These are phyloP conservation scores for Vaucheria bursata DNA, from an alignment of 352 stramenopile species.

Conservation along the genomic window DNA sequence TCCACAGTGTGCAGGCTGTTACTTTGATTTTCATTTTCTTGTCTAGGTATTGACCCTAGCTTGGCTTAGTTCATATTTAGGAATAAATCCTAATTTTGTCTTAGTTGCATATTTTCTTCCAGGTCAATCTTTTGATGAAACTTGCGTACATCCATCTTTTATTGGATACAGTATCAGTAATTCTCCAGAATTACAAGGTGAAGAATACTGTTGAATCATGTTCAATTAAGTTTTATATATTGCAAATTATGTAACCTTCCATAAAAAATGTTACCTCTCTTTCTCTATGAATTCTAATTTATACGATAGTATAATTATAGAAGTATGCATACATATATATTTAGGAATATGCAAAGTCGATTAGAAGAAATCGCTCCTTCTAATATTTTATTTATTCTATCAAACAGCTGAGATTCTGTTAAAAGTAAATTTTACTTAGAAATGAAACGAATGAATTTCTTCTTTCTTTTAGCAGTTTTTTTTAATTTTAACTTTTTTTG, in stretches of 20 bases:
- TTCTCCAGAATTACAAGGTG: not conserved
- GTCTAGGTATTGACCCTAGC: no score
- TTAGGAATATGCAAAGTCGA: not conserved
- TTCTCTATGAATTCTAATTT: not conserved
- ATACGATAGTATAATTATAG: not conserved
- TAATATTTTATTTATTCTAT: not conserved
- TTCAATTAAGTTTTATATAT: not conserved
- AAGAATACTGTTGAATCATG: not conserved
- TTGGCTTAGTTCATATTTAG: no score
- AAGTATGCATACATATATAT: not conserved
- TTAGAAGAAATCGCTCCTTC: not conserved
- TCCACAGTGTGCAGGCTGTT: no score
- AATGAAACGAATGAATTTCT: no score
- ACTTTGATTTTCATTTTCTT: no score
- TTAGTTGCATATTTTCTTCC: not conserved
- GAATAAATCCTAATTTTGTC: no score
- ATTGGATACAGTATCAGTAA: not conserved
- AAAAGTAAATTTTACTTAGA: no score
- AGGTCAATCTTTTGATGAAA: not conserved
- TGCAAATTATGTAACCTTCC: not conserved
- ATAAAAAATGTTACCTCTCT: not conserved
- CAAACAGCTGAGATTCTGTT: no score
- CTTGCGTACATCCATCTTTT: not conserved
- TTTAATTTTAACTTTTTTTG: no score
- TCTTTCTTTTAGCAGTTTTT: no score